A percentile compares a stretch with the other conserved stretches of the same genome.
Conservation (phyloP, 192 early-diverging fungal genomes). For the Anaeromyces robustus region DNA sequence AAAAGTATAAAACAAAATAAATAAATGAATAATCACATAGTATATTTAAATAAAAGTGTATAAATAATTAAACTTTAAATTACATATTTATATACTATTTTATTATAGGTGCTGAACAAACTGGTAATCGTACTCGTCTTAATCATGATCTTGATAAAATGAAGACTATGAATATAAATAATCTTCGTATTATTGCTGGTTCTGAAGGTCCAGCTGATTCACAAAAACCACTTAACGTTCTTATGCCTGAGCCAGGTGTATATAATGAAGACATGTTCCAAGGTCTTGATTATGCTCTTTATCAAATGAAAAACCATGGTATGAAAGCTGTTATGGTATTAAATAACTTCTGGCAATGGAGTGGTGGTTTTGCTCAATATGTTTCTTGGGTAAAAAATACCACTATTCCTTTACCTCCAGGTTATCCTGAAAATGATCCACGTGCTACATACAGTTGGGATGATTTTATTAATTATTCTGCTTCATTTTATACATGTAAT, state of each 20-base stretch:
- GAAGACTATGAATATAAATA: slow-evolving; percentile 30
- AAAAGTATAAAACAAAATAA: too few species aligned
- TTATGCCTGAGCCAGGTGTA: slow-evolving; percentile 29
- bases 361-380: slow-evolving; percentile 45
- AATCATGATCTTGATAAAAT: slow-evolving; percentile 27
- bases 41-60: too few species aligned
- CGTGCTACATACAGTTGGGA: too few species aligned
- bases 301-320: slow-evolving; percentile 24
- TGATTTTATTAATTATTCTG: slow-evolving; percentile 23
- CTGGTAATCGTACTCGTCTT: slow-evolving; percentile 34
- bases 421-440: slow-evolving; percentile 9
- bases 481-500: slow-evolving; percentile 25
- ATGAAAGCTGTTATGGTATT: slow-evolving; percentile 30
- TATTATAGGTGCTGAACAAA: slow-evolving; percentile 11
- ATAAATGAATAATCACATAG: too few species aligned
- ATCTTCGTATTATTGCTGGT: slow-evolving; percentile 41
- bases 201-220: slow-evolving; percentile 32
- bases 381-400: slow-evolving; percentile 37
- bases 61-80: too few species aligned
- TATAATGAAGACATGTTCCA: slow-evolving; percentile 37
- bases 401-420: slow-evolving; percentile 34
- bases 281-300: slow-evolving; percentile 48
- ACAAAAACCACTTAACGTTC: slow-evolving; percentile 18
- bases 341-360: slow-evolving; percentile 60
- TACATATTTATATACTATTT: too few species aligned